A percentile compares a stretch with the other conserved stretches of the same genome.
phyloP scores from a whole-genome alignment of 2,329 filamentous ascomycete genomes.

The Truncatella angustata region DNA sequence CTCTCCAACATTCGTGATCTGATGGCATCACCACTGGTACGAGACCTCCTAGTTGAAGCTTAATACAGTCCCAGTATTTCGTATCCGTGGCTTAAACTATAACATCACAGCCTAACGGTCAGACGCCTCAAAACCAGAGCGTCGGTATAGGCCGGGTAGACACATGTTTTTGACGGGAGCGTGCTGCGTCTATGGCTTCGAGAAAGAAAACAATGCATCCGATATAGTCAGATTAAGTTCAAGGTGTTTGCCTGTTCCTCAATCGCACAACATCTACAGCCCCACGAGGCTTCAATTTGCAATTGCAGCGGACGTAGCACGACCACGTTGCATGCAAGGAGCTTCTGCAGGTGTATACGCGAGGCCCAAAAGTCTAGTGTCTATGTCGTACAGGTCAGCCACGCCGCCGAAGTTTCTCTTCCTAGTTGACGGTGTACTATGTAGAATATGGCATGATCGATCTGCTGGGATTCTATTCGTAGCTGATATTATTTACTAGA shows the following conservation, averaged over 20 bases:
- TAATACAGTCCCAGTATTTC: not conserved
- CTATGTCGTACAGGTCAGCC: not conserved
- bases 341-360: not conserved
- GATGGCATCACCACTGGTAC: too few relatives aligned
- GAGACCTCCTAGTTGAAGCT: too few relatives aligned
- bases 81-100: not conserved
- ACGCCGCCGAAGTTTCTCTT: not conserved
- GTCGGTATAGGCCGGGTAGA: not conserved
- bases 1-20: too few relatives aligned
- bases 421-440: not conserved
- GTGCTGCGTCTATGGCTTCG: not conserved
- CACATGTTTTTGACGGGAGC: not conserved
- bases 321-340: slow-evolving; percentile 3
- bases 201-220: not conserved
- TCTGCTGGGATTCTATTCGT: not conserved
- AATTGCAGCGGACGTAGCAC: slow-evolving; percentile 1
- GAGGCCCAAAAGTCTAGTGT: not conserved
- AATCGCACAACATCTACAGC: not conserved
- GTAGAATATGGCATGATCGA: not conserved
- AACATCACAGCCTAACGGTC: not conserved
- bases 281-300: not conserved
- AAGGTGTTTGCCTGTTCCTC: not conserved
- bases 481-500: not conserved
- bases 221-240: not conserved
- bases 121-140: not conserved